Evolutionary conservation across 257 asterid species (phyloP).

Genomic region (Primulina tabacum): DNA sequence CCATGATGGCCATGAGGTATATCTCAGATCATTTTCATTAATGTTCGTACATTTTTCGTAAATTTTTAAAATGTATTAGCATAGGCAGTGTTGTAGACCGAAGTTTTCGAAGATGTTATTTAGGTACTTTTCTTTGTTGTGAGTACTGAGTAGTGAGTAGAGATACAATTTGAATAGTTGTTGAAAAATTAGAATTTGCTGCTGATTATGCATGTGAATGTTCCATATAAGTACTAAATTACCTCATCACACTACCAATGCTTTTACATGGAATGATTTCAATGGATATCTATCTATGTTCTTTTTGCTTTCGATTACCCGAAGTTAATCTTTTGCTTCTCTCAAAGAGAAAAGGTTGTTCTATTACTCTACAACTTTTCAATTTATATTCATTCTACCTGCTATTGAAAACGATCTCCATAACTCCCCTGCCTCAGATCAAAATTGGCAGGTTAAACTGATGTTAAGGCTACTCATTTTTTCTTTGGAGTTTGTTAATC

Average conservation of each 20-base stretch:
- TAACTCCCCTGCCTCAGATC: background rate
- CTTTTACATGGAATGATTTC: background rate
- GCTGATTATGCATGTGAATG: background rate
- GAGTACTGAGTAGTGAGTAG: too few species aligned
- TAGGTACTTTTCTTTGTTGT: background rate
- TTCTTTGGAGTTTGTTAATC: background rate
- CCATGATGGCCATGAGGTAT: constrained; percentile 95
- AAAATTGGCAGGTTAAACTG: background rate
- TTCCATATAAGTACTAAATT: background rate
- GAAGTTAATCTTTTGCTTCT: background rate
- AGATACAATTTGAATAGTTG: background rate
- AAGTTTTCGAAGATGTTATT: background rate
- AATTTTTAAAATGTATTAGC: too few species aligned
- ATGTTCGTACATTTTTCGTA: background rate
- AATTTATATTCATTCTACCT: background rate
- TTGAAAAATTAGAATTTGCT: too few species aligned
- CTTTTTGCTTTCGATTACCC: background rate
- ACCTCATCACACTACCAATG: background rate
- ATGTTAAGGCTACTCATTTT: background rate
- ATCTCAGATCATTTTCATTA: background rate
- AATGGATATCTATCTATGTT: too few species aligned
- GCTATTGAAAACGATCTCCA: background rate
- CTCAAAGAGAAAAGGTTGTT: background rate
- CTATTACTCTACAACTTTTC: background rate
- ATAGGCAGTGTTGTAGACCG: background rate